Conservation (phyloP, 345 rosid genomes). For the Salix suchowensis region DNA sequence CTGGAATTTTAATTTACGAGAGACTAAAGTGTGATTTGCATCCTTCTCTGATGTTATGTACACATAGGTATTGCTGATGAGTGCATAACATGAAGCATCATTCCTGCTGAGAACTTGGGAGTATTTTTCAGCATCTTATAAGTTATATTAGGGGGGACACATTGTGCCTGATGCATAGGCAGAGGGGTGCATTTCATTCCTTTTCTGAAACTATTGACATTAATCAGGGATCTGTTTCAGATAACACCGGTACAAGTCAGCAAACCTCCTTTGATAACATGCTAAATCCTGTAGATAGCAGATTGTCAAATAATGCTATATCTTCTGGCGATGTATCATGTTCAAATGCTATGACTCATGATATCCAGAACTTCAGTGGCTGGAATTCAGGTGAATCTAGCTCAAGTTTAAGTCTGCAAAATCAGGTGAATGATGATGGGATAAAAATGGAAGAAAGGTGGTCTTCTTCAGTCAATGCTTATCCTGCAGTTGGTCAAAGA, state of each 20-base stretch:
- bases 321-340: slow-evolving; percentile 40
- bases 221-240: slow-evolving; percentile 48
- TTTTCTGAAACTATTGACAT: slow-evolving; percentile 47
- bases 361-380: slow-evolving; percentile 38
- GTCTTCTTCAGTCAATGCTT: slow-evolving; percentile 34
- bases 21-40: background rate
- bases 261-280: slow-evolving; percentile 39
- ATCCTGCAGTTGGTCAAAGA: slow-evolving; percentile 34
- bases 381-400: slow-evolving; percentile 69
- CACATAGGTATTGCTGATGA: background rate
- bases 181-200: slow-evolving; percentile 39
- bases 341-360: slow-evolving; percentile 34
- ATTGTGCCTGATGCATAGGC: slow-evolving; percentile 62
- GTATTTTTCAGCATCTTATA: slow-evolving; percentile 11
- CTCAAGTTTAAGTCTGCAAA: slow-evolving; percentile 38
- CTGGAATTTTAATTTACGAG: background rate
- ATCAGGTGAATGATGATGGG: slow-evolving; percentile 40
- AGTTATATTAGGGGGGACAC: slow-evolving; percentile 22
- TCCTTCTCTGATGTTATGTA: background rate
- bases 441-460: slow-evolving; percentile 47
- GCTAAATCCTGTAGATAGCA: slow-evolving; percentile 43
- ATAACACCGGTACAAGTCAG: slow-evolving; percentile 30
- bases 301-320: slow-evolving; percentile 33
- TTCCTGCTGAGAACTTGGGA: slow-evolving; percentile 12
- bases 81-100: slow-evolving; percentile 7